phyloP scores from a whole-genome alignment of 140 eudicot genomes.

The Ambrosia hybrid region DNA sequence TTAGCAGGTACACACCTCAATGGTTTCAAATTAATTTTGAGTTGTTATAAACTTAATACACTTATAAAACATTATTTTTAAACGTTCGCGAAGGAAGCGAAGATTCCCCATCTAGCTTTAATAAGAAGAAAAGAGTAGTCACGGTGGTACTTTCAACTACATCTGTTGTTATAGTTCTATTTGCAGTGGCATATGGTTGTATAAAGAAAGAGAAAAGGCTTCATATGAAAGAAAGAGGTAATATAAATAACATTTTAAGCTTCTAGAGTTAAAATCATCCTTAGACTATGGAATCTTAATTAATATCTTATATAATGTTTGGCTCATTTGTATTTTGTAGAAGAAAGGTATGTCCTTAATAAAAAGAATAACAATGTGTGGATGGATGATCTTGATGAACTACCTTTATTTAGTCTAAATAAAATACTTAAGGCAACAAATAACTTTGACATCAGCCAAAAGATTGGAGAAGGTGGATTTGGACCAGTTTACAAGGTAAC shows the following conservation, averaged over 20 bases:
- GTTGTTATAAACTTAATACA: no score
- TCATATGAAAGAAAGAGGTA: slow-evolving; percentile 8
- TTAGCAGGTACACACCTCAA: no score
- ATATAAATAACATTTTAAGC: neutral
- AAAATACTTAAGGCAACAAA: slow-evolving; percentile 23
- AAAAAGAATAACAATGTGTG: neutral
- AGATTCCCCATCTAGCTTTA: slow-evolving; percentile 1
- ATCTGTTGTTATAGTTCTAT: slow-evolving; percentile 19
- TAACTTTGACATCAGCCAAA: slow-evolving; percentile 21
- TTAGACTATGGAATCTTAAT: neutral
- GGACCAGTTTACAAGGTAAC: slow-evolving; percentile 30
- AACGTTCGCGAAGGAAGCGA: no score
- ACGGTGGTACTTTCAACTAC: slow-evolving; percentile 8
- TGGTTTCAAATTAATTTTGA: no score
- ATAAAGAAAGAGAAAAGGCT: neutral
- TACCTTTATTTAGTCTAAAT: slow-evolving; percentile 7
- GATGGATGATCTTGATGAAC: slow-evolving; percentile 19
- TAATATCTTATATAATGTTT: neutral
- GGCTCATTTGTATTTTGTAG: slow-evolving; percentile 1
- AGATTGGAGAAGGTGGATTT: slow-evolving; percentile 39
- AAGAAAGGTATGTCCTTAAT: neutral
- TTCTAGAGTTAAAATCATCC: neutral
- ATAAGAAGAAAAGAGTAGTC: neutral
- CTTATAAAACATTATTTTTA: no score
- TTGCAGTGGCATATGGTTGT: neutral